phyloP scores from a whole-genome alignment of 306 rosid genomes.

The Senna tora region DNA sequence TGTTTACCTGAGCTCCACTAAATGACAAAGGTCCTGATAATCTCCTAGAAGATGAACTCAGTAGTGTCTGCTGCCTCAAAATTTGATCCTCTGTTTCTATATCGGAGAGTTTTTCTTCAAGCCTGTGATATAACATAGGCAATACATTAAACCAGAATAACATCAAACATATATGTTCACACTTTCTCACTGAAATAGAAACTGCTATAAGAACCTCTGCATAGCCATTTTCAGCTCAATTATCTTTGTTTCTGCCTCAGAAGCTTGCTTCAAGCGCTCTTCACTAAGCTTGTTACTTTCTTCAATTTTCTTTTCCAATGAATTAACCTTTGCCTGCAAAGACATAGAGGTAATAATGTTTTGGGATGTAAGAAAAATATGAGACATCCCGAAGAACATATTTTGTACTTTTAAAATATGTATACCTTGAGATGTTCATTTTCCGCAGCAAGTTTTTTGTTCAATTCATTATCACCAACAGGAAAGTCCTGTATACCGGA shows the following conservation, averaged over 20 bases:
- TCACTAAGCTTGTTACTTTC: constrained; percentile 61
- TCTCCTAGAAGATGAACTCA: constrained; percentile 62
- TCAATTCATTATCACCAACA: constrained; percentile 51
- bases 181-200: constrained; percentile 31
- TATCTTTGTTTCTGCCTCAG: constrained; percentile 78
- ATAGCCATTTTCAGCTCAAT: constrained; percentile 76
- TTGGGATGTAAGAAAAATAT: constrained; percentile 26
- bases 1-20: constrained; percentile 53
- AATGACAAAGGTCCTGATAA: constrained; percentile 57
- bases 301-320: constrained; percentile 71
- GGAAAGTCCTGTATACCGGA: constrained; percentile 48
- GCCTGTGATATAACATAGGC: constrained; percentile 53
- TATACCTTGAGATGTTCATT: constrained; percentile 74
- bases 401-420: not conserved
- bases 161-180: constrained; percentile 20
- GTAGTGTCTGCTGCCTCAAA: constrained; percentile 70
- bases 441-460: constrained; percentile 65
- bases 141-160: constrained; percentile 32
- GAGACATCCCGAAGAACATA: not conserved
- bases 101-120: constrained; percentile 86
- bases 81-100: constrained; percentile 83
- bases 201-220: constrained; percentile 65
- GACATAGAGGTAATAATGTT: constrained; percentile 13
- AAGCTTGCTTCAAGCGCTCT: constrained; percentile 80
- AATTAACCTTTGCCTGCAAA: constrained; percentile 69